Evolutionary conservation across 1,284 basidiomycete genomes (phyloP), one percentile per base, ranked within the genome.

Genomic region (Jaminaea rosea): DNA sequence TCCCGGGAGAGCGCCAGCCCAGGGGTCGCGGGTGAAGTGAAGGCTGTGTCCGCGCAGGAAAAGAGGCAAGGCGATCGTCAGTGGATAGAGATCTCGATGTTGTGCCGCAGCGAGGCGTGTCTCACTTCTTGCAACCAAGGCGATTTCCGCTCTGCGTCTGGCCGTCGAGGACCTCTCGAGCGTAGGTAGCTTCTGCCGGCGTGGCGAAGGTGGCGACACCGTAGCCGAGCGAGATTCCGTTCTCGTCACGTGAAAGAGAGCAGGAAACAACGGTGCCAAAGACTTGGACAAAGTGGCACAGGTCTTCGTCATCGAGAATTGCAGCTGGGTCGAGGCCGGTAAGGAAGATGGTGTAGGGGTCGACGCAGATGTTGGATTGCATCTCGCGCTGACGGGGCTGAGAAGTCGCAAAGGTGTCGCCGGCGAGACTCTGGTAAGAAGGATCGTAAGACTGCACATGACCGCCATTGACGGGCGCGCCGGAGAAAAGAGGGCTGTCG

Each of bases 291-390:
- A n/a, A 21, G 39, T 42, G 19, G 39, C 19, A n/a, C 11, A 63
- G 45, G n/a, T 58, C 61, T 19, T 58, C 58, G 27, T 51, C 56
- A 46, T 60, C 56, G 27, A 60, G 34, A 17, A 57, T 56, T 21
- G 56, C 51, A 4, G 44, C 55, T 4, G 58, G 52, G 19, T 60
- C 26, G 3, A 60, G 42, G 4, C 55, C 63, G 9, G 50, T 26
- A 24, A 65, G 50, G 17, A 55, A 46, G 23, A 66, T 19, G 8
- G 52, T 49, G 34, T 39, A 10, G 24, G 32, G 27, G 5, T 39
- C 34, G 29, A 42, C 19, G 39, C 39, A 28, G 4, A 23, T 23
- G 27, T 13, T n/a, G n/a, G 34, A 10, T 10, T 36, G 34, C 39
- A 23, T 42, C 19, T 4, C 31, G 29, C 26, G 21, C 15, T 19